Evolutionary conservation across 768 basidiomycete species (phyloP).

Genomic region (Suillus subalutaceus): DNA sequence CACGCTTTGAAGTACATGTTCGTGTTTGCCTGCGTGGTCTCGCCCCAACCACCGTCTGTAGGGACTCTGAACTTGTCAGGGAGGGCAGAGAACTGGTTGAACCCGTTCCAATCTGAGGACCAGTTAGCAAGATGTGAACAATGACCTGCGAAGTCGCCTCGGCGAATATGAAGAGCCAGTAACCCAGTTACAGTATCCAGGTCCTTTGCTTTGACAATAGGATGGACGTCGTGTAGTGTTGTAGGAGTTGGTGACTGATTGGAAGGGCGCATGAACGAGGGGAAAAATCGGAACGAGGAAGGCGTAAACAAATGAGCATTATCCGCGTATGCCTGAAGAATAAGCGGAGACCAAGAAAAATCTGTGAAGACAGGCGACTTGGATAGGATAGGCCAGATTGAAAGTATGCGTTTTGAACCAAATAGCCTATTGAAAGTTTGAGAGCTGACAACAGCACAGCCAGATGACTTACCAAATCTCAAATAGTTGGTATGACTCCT

Average conservation of each 20-base stretch:
- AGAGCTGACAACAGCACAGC: neutral
- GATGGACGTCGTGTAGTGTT: conserved; percentile 28
- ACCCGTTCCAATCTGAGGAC: conserved; percentile 47
- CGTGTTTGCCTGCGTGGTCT: conserved; percentile 32
- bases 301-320: conserved; percentile 49
- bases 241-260: conserved; percentile 13
- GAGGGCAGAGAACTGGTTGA: conserved; percentile 55
- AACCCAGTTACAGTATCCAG: conserved; percentile 48
- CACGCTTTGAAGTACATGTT: conserved; percentile 49
- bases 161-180: conserved; percentile 58
- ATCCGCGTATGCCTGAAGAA: conserved; percentile 48
- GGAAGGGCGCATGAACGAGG: conserved; percentile 27
- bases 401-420: conserved; percentile 39
- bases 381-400: conserved; percentile 50
- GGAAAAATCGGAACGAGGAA: conserved; percentile 21
- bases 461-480: conserved; percentile 49
- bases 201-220: conserved; percentile 22
- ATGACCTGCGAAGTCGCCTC: conserved; percentile 58
- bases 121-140: conserved; percentile 46
- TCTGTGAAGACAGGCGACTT: conserved; percentile 45
- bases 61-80: conserved; percentile 47
- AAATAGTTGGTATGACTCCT: conserved; percentile 45
- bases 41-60: conserved; percentile 19
- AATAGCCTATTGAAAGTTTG: conserved; percentile 48
- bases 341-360: conserved; percentile 65